phyloP scores from a whole-genome alignment of 2,329 filamentous ascomycete genomes.

The Arthrobotrys sphaeroides region DNA sequence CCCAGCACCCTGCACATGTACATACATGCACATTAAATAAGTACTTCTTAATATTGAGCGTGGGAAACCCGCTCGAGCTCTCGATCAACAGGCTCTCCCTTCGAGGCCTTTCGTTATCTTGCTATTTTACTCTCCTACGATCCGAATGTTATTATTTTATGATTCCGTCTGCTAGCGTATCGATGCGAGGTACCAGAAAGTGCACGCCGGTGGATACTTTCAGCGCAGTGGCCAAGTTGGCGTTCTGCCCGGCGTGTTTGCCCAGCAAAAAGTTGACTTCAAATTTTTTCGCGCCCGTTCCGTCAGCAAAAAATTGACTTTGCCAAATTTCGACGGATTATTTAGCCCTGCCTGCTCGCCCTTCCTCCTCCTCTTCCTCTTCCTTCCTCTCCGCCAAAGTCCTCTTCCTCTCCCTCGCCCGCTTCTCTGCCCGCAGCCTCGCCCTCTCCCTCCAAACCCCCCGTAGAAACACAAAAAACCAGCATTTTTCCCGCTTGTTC shows the following conservation, averaged over 20 bases:
- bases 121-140: no score
- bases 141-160: no score
- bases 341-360: conserved; percentile 32
- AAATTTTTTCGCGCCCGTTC: conserved; percentile 59
- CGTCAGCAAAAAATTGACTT: conserved; percentile 59
- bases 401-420: conserved; percentile 62
- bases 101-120: background rate
- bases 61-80: no score
- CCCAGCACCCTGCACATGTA: no score
- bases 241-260: conserved; percentile 35
- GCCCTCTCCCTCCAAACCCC: conserved; percentile 56
- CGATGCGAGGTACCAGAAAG: no score
- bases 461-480: conserved; percentile 53
- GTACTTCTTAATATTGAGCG: no score
- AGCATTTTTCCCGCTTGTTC: conserved; percentile 56
- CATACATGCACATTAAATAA: no score
- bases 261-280: conserved; percentile 54
- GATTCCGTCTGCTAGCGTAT: no score
- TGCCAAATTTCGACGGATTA: conserved; percentile 50
- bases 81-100: background rate
- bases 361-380: conserved; percentile 55
- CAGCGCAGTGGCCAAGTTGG: conserved; percentile 48
- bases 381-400: conserved; percentile 58
- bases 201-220: background rate
- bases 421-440: conserved; percentile 55